Evolutionary conservation across 2,329 filamentous ascomycete genomes (phyloP).

Genomic region (Neoascochyta sp.): DNA sequence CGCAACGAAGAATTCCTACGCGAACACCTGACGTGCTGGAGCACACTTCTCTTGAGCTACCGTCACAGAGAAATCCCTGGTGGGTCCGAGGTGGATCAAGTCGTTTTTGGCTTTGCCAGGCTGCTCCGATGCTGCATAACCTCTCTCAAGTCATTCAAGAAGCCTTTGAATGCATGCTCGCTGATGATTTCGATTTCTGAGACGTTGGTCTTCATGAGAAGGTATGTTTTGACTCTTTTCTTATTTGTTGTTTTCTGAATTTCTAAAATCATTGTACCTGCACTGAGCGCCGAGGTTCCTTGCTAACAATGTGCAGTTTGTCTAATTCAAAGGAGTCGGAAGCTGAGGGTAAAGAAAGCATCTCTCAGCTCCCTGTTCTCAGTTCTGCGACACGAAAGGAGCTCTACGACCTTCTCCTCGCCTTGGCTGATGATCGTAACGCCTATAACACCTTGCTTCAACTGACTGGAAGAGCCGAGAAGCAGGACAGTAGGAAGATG

Average conservation of each 20-base stretch:
- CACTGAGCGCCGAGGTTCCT: no score
- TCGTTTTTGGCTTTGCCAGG: slow-evolving; percentile 40
- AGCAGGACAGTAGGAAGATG: slow-evolving; percentile 50
- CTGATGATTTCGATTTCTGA: slow-evolving; percentile 33
- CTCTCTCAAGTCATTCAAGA: slow-evolving; percentile 42
- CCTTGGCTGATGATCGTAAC: slow-evolving; percentile 30
- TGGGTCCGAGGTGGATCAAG: slow-evolving; percentile 32
- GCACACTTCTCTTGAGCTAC: slow-evolving; percentile 31
- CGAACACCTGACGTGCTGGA: slow-evolving; percentile 30
- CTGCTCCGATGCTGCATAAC: slow-evolving; percentile 39
- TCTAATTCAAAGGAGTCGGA: no score
- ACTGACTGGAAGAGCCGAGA: slow-evolving; percentile 19
- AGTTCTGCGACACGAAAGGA: slow-evolving; percentile 35
- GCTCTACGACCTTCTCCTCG: slow-evolving; percentile 37
- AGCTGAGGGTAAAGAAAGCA: no score
- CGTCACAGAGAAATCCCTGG: slow-evolving; percentile 35
- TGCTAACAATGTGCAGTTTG: no score
- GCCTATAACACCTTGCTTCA: slow-evolving; percentile 29
- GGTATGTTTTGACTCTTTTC: slow-evolving; percentile 8
- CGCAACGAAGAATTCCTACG: slow-evolving; percentile 31
- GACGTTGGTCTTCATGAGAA: slow-evolving; percentile 34
- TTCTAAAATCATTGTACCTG: no score
- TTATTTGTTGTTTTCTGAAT: no score
- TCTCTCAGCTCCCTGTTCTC: slow-evolving; percentile 26
- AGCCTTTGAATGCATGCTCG: slow-evolving; percentile 27